phyloP scores from a whole-genome alignment of 2,329 filamentous ascomycete species.

The Scleromitrula shiraiana region DNA sequence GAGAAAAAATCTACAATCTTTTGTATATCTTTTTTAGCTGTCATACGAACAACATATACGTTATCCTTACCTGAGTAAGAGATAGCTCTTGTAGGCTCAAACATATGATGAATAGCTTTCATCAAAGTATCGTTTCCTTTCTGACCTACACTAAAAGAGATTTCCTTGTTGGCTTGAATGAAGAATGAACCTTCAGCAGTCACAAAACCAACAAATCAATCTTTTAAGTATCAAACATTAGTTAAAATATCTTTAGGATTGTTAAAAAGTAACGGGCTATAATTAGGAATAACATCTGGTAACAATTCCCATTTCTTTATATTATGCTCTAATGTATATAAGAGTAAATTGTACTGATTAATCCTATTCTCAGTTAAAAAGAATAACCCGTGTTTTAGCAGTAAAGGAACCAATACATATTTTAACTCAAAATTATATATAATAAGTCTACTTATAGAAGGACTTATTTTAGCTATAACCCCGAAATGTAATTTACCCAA shows the following conservation, averaged over 20 bases:
- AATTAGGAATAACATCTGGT: not conserved
- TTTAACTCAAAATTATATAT: not conserved
- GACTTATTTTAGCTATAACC: not conserved
- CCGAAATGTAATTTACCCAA: not conserved
- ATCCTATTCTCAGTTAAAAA: not conserved
- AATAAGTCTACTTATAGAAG: not conserved
- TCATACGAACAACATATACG: not conserved
- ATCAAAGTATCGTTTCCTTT: not conserved
- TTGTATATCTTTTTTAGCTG: not conserved
- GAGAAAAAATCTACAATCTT: not conserved
- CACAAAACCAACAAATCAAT: conserved; percentile 2
- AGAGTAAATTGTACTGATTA: not conserved
- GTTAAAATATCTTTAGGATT: not conserved
- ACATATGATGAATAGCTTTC: not conserved
- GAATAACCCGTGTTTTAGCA: not conserved
- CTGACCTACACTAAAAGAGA: conserved; percentile 1
- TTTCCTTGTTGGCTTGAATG: not conserved
- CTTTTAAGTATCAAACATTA: not conserved
- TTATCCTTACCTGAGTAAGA: not conserved
- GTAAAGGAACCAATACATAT: not conserved
- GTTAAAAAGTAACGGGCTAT: not conserved
- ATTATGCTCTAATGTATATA: not conserved
- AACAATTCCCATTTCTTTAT: not conserved
- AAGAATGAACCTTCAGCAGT: not conserved
- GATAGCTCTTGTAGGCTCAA: not conserved